phyloP scores from a whole-genome alignment of 1,139 yeast genomes.

The Scheffersomyces quercinus region DNA sequence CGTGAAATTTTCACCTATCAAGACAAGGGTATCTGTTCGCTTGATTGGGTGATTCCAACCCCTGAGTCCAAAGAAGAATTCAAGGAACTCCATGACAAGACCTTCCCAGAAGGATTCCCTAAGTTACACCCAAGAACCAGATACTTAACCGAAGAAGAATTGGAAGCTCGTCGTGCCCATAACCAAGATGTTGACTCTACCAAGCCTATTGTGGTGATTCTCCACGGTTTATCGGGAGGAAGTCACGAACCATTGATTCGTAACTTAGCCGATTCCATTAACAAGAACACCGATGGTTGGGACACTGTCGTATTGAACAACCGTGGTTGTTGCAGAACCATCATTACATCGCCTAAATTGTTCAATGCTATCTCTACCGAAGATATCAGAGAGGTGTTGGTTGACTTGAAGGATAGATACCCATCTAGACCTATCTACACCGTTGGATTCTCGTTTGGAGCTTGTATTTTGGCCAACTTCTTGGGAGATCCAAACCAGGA shows the following conservation, averaged over 20 bases:
- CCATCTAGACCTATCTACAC: constrained; percentile 77
- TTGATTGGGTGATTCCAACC: constrained; percentile 68
- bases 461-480: constrained; percentile 55
- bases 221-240: constrained; percentile 92
- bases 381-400: constrained; percentile 64
- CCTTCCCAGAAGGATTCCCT: constrained; percentile 71
- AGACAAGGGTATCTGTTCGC: constrained; percentile 70
- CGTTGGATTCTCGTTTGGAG: constrained; percentile 83
- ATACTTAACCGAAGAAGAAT: constrained; percentile 52
- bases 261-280: constrained; percentile 49
- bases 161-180: constrained; percentile 23
- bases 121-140: constrained; percentile 78
- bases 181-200: constrained; percentile 26
- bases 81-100: constrained; percentile 46
- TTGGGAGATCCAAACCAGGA: constrained; percentile 39
- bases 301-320: constrained; percentile 77
- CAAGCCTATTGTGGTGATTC: constrained; percentile 66
- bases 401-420: constrained; percentile 52
- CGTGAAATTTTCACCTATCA: constrained; percentile 63
- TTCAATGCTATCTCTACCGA: constrained; percentile 76
- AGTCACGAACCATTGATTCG: constrained; percentile 87
- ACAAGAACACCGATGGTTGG: constrained; percentile 24
- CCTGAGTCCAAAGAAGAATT: constrained; percentile 53
- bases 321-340: constrained; percentile 86
- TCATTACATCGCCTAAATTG: constrained; percentile 70